Evolutionary conservation across 208 protist genomes (phyloP), one percentile per base, ranked within the genome.

Genomic region (Strigomonas culicis): DNA sequence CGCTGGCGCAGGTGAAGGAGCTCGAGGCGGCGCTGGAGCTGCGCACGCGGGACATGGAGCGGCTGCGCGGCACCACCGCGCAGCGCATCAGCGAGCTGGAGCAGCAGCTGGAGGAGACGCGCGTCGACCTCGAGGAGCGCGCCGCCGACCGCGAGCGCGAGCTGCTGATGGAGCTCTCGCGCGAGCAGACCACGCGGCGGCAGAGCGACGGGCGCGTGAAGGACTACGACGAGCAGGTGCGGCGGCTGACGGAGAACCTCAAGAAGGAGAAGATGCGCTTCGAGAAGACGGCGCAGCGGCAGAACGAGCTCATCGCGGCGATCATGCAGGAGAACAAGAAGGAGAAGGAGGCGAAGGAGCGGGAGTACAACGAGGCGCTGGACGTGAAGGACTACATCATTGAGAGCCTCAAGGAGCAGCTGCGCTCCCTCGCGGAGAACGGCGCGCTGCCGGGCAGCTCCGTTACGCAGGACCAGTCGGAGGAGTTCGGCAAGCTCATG

Each of bases 311-410:
- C n/a, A 85, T 93, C 64, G 80, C 84, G 17, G 87, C 87, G 49
- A 90, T 93, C 39, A 76, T 88, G 13, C 83, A 90, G 36, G 87
- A 90, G 53, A 90, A 93, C 66, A 89, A 90, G 60, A 90, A 86
- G 57, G 83, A 93, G 71, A 90, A 84, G 74, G 83, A 93, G 64
- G 84, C 84, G 21, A 90, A 87, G 75, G 87, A 93, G 70, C 83
- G 87, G 22, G 87, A 90, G 79, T 82, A 84, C 68, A 82, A 87
- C 13, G 87, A 93, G 70, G 70, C 88, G 53, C 69, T 90, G 11
- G 81, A 84, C 56, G 68, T 75, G 51, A 93, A 93, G 64, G 82
- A 89, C 59, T 87, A 89, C 53, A 67, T 90, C 31, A 90, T 93
- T 70, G 80, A 89, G 56, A 89, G 85, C 62, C 68, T 92, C 57